Percentiles rank a stretch among this genome's conserved stretches.
These are phyloP conservation scores for Serendipita sp. DNA, from an alignment of 768 basidiomycete genomes.

Conservation along the genomic window DNA sequence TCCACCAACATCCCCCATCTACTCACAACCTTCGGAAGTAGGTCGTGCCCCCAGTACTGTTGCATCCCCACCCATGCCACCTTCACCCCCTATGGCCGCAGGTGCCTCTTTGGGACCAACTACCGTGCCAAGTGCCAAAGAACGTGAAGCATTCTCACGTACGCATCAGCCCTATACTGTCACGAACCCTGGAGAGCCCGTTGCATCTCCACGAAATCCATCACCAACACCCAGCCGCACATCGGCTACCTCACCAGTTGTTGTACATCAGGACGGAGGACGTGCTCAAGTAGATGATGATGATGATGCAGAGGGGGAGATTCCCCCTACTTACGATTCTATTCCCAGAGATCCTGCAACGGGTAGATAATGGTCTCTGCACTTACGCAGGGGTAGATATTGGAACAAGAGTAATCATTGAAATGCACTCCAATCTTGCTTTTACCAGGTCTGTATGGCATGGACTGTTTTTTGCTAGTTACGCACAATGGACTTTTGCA, in stretches of 20 bases:
- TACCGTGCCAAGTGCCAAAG: neutral
- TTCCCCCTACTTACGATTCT: constrained; percentile 11
- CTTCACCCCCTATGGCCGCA: neutral
- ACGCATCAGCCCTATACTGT: neutral
- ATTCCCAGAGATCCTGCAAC: constrained; percentile 7
- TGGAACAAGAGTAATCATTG: too few relatives aligned
- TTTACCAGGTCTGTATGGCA: too few relatives aligned
- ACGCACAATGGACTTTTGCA: too few relatives aligned
- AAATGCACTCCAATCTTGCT: too few relatives aligned
- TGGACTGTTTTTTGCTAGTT: too few relatives aligned
- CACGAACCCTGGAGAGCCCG: neutral
- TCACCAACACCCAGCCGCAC: neutral
- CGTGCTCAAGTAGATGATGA: constrained; percentile 4
- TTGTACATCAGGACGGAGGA: constrained; percentile 11
- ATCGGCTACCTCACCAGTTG: constrained; percentile 4
- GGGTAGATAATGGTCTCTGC: neutral
- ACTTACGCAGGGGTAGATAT: too few relatives aligned
- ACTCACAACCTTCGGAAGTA: neutral
- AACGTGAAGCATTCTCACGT: neutral
- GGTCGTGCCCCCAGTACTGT: neutral
- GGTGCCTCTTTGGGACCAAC: neutral
- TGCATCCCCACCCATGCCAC: neutral
- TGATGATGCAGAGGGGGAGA: constrained; percentile 7
- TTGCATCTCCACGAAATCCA: neutral
- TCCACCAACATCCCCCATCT: neutral